phyloP scores from a whole-genome alignment of 352 stramenopile species.

The Globisporangium paddicum region DNA sequence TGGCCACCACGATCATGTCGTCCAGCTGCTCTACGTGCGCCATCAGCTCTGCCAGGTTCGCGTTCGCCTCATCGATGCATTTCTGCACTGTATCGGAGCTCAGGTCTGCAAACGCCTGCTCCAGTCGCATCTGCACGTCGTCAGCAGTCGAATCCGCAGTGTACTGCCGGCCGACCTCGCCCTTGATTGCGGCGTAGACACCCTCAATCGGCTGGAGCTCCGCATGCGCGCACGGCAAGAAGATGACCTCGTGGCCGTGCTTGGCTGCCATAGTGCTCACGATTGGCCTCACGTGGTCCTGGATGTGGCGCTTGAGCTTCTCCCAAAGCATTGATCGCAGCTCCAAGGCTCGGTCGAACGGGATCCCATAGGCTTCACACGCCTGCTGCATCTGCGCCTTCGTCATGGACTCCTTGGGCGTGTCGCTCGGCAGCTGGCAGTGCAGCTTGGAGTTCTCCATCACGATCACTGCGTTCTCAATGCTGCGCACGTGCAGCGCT shows the following conservation, averaged over 20 bases:
- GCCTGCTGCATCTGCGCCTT: conserved; percentile 1
- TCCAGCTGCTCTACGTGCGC: conserved; percentile 5
- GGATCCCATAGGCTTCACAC: not conserved
- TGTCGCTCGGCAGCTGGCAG: not conserved
- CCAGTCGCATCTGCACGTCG: not conserved
- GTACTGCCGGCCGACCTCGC: conserved; percentile 4
- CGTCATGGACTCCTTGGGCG: conserved; percentile 2
- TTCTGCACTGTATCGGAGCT: not conserved
- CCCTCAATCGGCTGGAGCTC: conserved; percentile 7
- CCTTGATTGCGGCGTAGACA: not conserved
- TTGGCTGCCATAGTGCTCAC: conserved; percentile 1
- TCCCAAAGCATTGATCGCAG: conserved; percentile 9
- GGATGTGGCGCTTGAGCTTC: not conserved
- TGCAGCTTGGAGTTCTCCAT: conserved; percentile 8
- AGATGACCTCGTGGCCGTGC: conserved; percentile 8
- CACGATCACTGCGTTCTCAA: conserved; percentile 6
- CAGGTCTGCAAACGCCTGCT: conserved; percentile 4
- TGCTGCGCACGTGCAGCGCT: not conserved
- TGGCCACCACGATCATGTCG: not conserved
- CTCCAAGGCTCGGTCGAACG: not conserved
- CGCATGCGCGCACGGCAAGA: not conserved
- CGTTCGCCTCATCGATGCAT: conserved; percentile 7
- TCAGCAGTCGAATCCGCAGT: conserved; percentile 1
- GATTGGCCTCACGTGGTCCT: conserved; percentile 5
- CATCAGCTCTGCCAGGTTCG: conserved; percentile 4